Evolutionary conservation across 2,329 filamentous ascomycete species (phyloP), one percentile per base, ranked within the genome.

Genomic region (Cephalotrichum gorgonifer): DNA sequence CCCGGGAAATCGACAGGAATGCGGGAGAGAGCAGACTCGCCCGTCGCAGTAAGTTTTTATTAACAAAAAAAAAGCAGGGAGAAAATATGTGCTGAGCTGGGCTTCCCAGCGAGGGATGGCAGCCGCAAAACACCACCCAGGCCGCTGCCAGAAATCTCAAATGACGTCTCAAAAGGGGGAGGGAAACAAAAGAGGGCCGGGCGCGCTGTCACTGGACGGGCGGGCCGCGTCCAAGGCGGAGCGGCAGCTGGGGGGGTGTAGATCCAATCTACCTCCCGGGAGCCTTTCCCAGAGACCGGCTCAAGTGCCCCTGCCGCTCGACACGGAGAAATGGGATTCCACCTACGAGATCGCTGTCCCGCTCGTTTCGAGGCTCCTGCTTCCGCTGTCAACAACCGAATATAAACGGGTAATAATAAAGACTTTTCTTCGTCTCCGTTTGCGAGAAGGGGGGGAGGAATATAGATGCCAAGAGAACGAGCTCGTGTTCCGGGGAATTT

Each of bases 401-500:
- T 48, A 43, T 48, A 27, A 42, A 15, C 27, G 43, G n/a, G n/a
- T n/a, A n/a, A 33, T 45, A 43, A 42, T 23, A 38, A 48, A 17
- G 22, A 22, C 45, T 20, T 27, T n/a, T n/a, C n/a, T n/a, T n/a
- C n/a, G n/a, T n/a, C n/a, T n/a, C n/a, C n/a, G n/a, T n/a, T n/a
- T n/a, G n/a, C n/a, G n/a, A n/a, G n/a, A n/a, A n/a, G n/a, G n/a
- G n/a, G n/a, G 30, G 12, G 35, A 4, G 35, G 35, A 11, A 39
- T 41, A 23, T 42, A 25, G 22, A 48, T n/a, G 38, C 31, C 20
- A 20, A 31, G 17, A 23, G n/a, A 25, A 31, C 35, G 23, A 28
- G 31, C 35, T 42, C 46, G 39, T 48, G 46, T 48, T 31, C 46
- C 46, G 46, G 46, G 46, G 35, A 48, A 43, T 43, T 22, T 33